Conservation (phyloP, 2,329 filamentous ascomycete genomes). For the Plenodomus biglobosus region DNA sequence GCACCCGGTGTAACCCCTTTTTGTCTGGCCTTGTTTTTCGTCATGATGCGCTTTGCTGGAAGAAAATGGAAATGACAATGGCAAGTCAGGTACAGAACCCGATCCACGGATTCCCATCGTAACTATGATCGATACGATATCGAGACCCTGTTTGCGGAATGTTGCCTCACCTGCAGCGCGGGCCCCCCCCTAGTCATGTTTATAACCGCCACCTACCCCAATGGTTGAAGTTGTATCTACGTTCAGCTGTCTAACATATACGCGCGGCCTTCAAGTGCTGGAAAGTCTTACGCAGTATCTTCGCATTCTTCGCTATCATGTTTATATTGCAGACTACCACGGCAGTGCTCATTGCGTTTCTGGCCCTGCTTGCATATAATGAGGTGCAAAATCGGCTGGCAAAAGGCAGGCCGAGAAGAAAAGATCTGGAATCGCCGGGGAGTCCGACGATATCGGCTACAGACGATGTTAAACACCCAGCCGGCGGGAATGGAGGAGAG, state of each 20-base stretch:
- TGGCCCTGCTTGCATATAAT: conserved; percentile 21
- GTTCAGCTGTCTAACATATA: neutral
- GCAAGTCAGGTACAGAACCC: conserved; percentile 5
- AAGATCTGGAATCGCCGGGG: conserved; percentile 17
- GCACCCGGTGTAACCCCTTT: neutral
- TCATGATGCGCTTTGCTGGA: neutral
- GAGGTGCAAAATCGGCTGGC: conserved; percentile 17
- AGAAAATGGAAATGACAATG: conserved; percentile 5
- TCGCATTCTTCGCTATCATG: conserved; percentile 8
- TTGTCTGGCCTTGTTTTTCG: neutral
- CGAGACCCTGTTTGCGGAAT: conserved; percentile 3
- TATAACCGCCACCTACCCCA: neutral
- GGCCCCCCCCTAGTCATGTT: neutral
- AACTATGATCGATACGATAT: conserved; percentile 3
- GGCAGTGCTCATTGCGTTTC: conserved; percentile 21
- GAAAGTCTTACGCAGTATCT: neutral
- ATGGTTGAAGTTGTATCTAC: neutral
- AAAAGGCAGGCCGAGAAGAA: conserved; percentile 16
- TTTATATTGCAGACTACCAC: conserved; percentile 25
- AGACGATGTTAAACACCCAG: conserved; percentile 1
- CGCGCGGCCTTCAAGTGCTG: neutral
- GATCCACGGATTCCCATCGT: conserved; percentile 6
- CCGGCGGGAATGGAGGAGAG: neutral
- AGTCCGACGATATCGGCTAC: conserved; percentile 9
- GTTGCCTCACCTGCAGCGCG: conserved; percentile 1